These are phyloP conservation scores for Suhomyces faveliae DNA, from an alignment of 805 yeast genomes.

Conservation along the genomic window DNA sequence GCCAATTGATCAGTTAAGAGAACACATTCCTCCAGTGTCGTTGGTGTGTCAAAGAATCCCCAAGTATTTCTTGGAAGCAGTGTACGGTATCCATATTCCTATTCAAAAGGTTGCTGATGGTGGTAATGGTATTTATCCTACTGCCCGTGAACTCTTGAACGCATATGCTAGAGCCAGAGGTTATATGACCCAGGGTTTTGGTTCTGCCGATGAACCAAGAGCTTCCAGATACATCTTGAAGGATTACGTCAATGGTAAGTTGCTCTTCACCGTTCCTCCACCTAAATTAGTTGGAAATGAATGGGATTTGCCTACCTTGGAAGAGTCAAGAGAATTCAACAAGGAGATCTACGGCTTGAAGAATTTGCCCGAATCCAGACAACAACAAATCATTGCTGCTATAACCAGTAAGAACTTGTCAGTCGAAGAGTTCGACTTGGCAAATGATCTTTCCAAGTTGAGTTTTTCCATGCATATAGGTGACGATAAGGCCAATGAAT, in stretches of 20 bases:
- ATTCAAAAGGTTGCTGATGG: conserved; percentile 79
- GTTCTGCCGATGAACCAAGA: conserved; percentile 93
- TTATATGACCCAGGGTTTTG: conserved; percentile 95
- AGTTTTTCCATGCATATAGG: conserved; percentile 79
- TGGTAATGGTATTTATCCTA: conserved; percentile 77
- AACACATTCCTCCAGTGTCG: conserved; percentile 83
- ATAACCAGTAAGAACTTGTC: conserved; percentile 54
- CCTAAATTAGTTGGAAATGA: conserved; percentile 63
- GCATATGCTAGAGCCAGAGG: conserved; percentile 98
- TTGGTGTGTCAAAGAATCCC: conserved; percentile 88
- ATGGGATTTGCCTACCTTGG: conserved; percentile 50
- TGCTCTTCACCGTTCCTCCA: conserved; percentile 84
- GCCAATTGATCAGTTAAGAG: conserved; percentile 96
- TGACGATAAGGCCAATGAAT: conserved; percentile 15
- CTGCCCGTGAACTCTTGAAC: conserved; percentile 81
- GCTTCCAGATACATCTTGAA: conserved; percentile 90
- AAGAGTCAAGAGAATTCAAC: conserved; percentile 57
- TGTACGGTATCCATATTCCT: conserved; percentile 88
- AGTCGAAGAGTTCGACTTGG: conserved; percentile 56
- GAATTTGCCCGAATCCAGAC: conserved; percentile 69
- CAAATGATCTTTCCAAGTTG: conserved; percentile 66
- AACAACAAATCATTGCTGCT: conserved; percentile 66
- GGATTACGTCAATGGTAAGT: conserved; percentile 92
- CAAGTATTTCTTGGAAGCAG: conserved; percentile 81
- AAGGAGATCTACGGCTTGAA: conserved; percentile 66